A percentile compares a stretch with the other conserved stretches of the same genome.
phyloP scores from a whole-genome alignment of 768 basidiomycete species.

The Lentinula aciculospora region DNA sequence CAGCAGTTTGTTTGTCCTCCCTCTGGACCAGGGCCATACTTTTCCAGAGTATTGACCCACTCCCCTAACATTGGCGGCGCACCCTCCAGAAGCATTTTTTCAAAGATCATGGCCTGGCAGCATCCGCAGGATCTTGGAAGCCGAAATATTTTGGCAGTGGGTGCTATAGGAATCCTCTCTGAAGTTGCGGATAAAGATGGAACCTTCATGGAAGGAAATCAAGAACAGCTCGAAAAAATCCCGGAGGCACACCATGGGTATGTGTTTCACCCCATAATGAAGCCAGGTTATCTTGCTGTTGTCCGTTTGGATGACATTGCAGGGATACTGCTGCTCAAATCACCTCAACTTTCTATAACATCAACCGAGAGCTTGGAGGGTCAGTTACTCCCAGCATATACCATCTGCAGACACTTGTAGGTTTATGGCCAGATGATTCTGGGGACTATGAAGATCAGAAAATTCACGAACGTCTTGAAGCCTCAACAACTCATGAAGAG shows the following conservation, averaged over 20 bases:
- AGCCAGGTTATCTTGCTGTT: background rate
- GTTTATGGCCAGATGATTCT: background rate
- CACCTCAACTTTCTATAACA: background rate
- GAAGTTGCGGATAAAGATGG: background rate
- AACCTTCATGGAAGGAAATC: background rate
- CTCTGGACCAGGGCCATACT: background rate
- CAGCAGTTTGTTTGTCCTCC: background rate
- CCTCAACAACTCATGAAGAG: background rate
- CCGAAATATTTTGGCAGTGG: background rate
- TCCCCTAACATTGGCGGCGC: too few species aligned
- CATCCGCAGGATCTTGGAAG: too few species aligned
- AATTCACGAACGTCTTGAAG: background rate
- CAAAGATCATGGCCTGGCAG: background rate
- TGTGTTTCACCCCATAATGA: background rate
- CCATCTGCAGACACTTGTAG: background rate
- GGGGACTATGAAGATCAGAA: background rate
- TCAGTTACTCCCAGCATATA: background rate
- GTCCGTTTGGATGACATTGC: background rate
- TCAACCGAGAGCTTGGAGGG: background rate
- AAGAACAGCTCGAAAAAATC: background rate
- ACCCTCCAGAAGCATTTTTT: background rate
- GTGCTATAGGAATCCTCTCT: background rate
- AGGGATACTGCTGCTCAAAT: background rate
- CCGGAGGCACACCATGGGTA: background rate
- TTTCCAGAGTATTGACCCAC: background rate